Evolutionary conservation across 1,284 basidiomycete genomes (phyloP), one percentile per base, ranked within the genome.

Genomic region (Dichomitus squalens): DNA sequence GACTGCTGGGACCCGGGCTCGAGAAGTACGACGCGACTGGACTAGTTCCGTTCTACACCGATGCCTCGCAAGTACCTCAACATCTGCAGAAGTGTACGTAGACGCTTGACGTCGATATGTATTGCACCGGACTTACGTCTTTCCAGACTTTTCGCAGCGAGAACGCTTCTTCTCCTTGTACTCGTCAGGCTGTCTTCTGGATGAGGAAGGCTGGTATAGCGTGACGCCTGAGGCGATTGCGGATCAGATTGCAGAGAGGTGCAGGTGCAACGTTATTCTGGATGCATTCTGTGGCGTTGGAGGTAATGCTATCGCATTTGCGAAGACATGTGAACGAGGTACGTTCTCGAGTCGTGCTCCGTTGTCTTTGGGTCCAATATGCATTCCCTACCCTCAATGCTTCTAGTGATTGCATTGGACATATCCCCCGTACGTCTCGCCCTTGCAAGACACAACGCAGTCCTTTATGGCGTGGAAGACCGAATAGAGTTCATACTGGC

Each of bases 221-320:
- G 88, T 99, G 53, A 99, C 97, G 0, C 96, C 97, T 0, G 96
- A 99, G 68, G 81, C 82, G 34, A 88, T 99, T 16, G 97, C 96
- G 3, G 76, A 84, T 59, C 94, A 95, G 68, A 97, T 98, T 48
- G 96, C 97, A 0, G 89, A 95, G 63, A 79, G 96, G 27, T 97
- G 96, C 77, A 81, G 90, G 23, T 95, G 90, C 66, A 87, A 87
- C 64, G 88, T 87, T 2, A 79, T 96, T 49, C 77, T 96, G 25
- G 97, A 99, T 69, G 94, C 95, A 0, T 99, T 98, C 70, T 98
- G 95, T 69, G 97, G 97, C 0, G 96, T 98, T 0, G 97, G 97
- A 8, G 97, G 97, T 3, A 99, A 99, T 68, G 86, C 95, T 0
- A 99, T 99, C 56, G 94, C 95, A 9, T 98, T 99, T 74, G 97